phyloP scores from a whole-genome alignment of 2,329 filamentous ascomycete species.

The Paraconiothyrium sp. region DNA sequence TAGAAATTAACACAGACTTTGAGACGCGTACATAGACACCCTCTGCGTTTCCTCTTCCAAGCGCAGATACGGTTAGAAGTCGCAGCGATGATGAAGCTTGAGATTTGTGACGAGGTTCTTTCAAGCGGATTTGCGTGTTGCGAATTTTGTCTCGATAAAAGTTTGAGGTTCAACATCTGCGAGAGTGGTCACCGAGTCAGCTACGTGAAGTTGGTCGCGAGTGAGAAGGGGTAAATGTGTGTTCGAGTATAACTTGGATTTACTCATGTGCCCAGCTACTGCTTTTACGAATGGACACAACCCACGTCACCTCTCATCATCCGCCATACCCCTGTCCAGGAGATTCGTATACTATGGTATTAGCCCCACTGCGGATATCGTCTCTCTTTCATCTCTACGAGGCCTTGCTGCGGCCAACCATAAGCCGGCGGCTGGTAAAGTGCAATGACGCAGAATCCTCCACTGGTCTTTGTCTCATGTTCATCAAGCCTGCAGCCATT shows the following conservation, averaged over 20 bases:
- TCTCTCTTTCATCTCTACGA: constrained; percentile 20
- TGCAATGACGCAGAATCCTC: constrained; percentile 25
- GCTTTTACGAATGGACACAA: not conserved
- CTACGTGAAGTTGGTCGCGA: not conserved
- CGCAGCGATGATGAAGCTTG: not conserved
- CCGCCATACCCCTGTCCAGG: not conserved
- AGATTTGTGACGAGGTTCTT: not conserved
- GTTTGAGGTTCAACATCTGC: not conserved
- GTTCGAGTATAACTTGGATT: not conserved
- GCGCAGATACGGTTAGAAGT: not conserved
- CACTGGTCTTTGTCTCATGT: constrained; percentile 27
- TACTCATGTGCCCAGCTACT: not conserved
- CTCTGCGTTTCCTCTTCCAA: not conserved
- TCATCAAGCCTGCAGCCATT: not conserved
- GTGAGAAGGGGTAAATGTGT: not conserved
- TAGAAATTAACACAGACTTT: not conserved
- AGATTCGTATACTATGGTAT: not conserved
- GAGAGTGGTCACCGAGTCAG: not conserved
- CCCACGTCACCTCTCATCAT: not conserved
- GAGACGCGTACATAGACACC: not conserved
- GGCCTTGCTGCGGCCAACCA: constrained; percentile 13
- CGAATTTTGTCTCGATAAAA: not conserved
- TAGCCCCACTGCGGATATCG: not conserved
- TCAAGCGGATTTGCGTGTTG: not conserved
- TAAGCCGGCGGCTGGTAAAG: constrained; percentile 20